Conservation (phyloP, 2,329 filamentous ascomycete species). For the Penicillium occitanis region DNA sequence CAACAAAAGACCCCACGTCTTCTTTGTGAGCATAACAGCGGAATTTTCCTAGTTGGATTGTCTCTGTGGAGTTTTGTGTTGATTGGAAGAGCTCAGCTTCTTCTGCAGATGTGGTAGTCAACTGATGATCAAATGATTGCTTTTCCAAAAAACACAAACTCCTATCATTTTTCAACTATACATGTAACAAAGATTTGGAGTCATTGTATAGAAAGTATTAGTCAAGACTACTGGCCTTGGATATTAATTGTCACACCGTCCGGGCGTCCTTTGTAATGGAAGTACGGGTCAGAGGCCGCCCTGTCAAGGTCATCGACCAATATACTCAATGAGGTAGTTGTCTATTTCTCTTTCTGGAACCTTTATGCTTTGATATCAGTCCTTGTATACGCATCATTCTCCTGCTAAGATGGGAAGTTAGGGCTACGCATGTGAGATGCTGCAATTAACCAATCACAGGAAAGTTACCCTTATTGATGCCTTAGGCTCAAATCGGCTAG, state of each 20-base stretch:
- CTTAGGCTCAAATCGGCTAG: not conserved
- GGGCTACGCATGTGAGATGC: not conserved
- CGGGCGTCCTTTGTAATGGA: no score
- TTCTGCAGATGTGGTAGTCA: no score
- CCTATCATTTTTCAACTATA: no score
- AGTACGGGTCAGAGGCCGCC: no score
- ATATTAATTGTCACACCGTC: no score
- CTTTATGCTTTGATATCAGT: not conserved
- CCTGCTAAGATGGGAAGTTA: not conserved
- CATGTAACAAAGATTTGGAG: no score
- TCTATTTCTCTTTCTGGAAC: not conserved
- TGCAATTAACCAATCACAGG: not conserved
- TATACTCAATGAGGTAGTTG: not conserved
- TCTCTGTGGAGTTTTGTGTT: not conserved
- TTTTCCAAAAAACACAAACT: no score
- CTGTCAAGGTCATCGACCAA: not conserved
- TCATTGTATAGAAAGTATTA: no score
- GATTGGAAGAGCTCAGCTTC: not conserved
- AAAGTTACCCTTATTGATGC: not conserved
- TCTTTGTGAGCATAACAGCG: not conserved
- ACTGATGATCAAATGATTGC: no score
- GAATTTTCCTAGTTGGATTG: no score
- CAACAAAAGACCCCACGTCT: not conserved
- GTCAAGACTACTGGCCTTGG: no score
- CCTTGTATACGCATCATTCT: not conserved